Conservation (phyloP, 441 rosid genomes). For the Populus hybrid region DNA sequence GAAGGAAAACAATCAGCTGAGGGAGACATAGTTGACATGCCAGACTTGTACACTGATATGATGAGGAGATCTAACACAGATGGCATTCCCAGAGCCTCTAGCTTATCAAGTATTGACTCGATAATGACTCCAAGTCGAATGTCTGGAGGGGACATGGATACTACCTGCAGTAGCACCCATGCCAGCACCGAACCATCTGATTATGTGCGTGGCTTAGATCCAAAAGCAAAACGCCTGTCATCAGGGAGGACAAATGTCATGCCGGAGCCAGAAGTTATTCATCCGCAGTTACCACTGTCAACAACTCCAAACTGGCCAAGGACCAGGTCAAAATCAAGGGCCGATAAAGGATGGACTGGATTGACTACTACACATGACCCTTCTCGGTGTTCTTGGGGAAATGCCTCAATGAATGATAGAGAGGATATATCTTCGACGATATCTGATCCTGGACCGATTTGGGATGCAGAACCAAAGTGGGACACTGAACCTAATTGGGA, state of each 20-base stretch:
- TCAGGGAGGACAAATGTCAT: slow-evolving; percentile 65
- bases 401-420: slow-evolving; percentile 67
- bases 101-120: slow-evolving; percentile 95
- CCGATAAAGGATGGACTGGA: slow-evolving; percentile 91
- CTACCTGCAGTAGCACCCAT: slow-evolving; percentile 67
- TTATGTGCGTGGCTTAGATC: slow-evolving; percentile 88
- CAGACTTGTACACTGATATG: slow-evolving; percentile 74
- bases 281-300: slow-evolving; percentile 72
- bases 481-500: slow-evolving; percentile 80
- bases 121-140: slow-evolving; percentile 78
- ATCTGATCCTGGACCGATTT: slow-evolving; percentile 96
- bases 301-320: slow-evolving; percentile 91
- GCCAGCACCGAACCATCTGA: slow-evolving; percentile 93
- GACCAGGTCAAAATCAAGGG: slow-evolving; percentile 88
- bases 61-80: slow-evolving; percentile 77
- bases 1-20: slow-evolving; percentile 47
- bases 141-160: slow-evolving; percentile 77
- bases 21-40: slow-evolving; percentile 55
- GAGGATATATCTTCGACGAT: slow-evolving; percentile 94
- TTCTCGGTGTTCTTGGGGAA: slow-evolving; percentile 80
- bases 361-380: slow-evolving; percentile 64
- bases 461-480: slow-evolving; percentile 99
- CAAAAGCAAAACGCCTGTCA: slow-evolving; percentile 79
- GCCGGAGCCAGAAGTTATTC: slow-evolving; percentile 85
- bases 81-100: slow-evolving; percentile 91